Percentiles rank a stretch among this genome's conserved stretches.
These are phyloP conservation scores for Penicillium olsonii DNA, from an alignment of 2,329 filamentous ascomycete species.

Conservation along the genomic window DNA sequence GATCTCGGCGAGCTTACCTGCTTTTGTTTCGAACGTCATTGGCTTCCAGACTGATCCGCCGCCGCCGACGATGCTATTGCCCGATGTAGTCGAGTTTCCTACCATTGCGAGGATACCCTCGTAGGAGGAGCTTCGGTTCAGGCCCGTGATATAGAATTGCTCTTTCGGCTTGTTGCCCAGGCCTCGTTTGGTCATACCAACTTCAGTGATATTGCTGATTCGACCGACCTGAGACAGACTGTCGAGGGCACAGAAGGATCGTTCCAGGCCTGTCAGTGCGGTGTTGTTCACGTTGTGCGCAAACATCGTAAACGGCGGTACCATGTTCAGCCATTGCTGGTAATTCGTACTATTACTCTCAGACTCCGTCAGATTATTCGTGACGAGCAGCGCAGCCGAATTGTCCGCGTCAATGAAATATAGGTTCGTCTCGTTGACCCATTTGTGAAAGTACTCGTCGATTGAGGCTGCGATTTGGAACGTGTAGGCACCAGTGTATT, in stretches of 20 bases:
- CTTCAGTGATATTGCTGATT: constrained; percentile 59
- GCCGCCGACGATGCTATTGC: constrained; percentile 61
- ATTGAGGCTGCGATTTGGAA: constrained; percentile 81
- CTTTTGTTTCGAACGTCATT: constrained; percentile 76
- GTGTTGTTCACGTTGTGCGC: constrained; percentile 63
- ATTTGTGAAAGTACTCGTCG: constrained; percentile 72
- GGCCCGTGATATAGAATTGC: constrained; percentile 79
- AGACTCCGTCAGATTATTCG: constrained; percentile 63
- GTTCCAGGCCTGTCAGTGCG: constrained; percentile 67
- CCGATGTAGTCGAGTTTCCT: constrained; percentile 57
- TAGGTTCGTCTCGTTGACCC: constrained; percentile 59
- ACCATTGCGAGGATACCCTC: constrained; percentile 68
- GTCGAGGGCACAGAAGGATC: constrained; percentile 80
- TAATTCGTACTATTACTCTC: constrained; percentile 51
- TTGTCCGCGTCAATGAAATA: constrained; percentile 85
- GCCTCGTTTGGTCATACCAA: constrained; percentile 69
- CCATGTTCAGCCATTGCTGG: constrained; percentile 59
- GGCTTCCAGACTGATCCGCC: constrained; percentile 74
- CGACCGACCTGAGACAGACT: constrained; percentile 65
- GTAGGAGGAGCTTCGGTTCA: constrained; percentile 73
- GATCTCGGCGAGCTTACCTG: constrained; percentile 55
- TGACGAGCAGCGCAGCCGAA: constrained; percentile 74
- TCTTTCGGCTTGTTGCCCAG: constrained; percentile 72
- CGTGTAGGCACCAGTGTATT: constrained; percentile 69
- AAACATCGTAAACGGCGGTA: constrained; percentile 75